Evolutionary conservation across 1,139 yeast genomes (phyloP).

Genomic region (Komagataea norvegica): DNA sequence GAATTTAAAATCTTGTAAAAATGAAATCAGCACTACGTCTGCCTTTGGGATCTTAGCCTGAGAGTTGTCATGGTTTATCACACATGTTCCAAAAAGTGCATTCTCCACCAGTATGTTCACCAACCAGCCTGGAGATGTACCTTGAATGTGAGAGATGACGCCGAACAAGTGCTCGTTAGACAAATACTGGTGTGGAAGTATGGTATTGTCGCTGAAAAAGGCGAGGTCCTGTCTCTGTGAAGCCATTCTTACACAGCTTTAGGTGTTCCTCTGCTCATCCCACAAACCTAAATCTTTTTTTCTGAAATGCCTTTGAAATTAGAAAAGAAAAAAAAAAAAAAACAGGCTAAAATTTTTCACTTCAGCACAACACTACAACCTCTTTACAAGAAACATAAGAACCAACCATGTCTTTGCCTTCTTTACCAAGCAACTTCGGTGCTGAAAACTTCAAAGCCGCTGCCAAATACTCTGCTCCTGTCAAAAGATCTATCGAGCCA

Average conservation of each 20-base stretch:
- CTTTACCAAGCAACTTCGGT: conserved; percentile 35
- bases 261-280: background rate
- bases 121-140: conserved; percentile 69
- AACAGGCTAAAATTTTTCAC: conserved; percentile 2
- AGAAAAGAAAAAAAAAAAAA: background rate
- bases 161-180: conserved; percentile 34
- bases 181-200: conserved; percentile 34
- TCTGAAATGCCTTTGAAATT: conserved; percentile 6
- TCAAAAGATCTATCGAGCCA: conserved; percentile 89
- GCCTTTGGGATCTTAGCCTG: conserved; percentile 8
- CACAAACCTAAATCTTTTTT: too few relatives aligned
- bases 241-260: conserved; percentile 9
- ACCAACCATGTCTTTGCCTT: conserved; percentile 30
- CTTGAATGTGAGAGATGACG: conserved; percentile 51
- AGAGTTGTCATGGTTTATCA: conserved; percentile 21
- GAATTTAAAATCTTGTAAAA: conserved; percentile 36
- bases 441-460: conserved; percentile 49
- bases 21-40: conserved; percentile 41
- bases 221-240: conserved; percentile 56
- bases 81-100: conserved; percentile 25
- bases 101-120: conserved; percentile 36
- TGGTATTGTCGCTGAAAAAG: conserved; percentile 49
- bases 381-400: background rate
- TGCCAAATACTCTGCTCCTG: conserved; percentile 56
- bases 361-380: background rate